These are phyloP conservation scores for Terfezia boudieri DNA, from an alignment of 495 filamentous ascomycete species.

Conservation along the genomic window DNA sequence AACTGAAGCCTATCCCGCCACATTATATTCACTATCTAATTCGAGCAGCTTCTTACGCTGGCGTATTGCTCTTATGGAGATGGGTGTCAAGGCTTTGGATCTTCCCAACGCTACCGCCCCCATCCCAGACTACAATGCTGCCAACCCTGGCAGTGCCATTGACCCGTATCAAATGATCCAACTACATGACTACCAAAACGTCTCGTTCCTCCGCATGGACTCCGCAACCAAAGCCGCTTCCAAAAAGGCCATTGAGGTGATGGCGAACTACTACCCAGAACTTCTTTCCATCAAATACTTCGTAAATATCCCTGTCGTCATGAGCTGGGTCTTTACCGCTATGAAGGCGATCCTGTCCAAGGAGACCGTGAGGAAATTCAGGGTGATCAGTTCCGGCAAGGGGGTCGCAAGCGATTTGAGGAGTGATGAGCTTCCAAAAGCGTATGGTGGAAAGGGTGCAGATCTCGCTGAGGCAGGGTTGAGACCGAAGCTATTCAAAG, in stretches of 20 bases:
- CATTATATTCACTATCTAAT: background rate
- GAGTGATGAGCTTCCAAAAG: background rate
- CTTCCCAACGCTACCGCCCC: constrained; percentile 40
- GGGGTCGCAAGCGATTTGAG: background rate
- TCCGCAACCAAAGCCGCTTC: constrained; percentile 45
- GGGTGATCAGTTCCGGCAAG: background rate
- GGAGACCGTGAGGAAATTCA: constrained; percentile 65
- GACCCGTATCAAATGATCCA: constrained; percentile 78
- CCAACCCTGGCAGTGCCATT: background rate
- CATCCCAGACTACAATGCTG: constrained; percentile 43
- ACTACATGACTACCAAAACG: constrained; percentile 70
- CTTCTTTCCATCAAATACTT: constrained; percentile 78
- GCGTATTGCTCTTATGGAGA: constrained; percentile 73
- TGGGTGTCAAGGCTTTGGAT: constrained; percentile 45
- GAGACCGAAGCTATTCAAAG: background rate
- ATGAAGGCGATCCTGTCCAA: constrained; percentile 59
- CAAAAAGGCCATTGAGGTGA: constrained; percentile 54
- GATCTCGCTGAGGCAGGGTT: background rate
- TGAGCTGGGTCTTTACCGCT: constrained; percentile 63
- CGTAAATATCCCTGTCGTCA: constrained; percentile 67
- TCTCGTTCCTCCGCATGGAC: constrained; percentile 58
- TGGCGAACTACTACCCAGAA: constrained; percentile 65
- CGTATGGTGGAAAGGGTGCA: background rate
- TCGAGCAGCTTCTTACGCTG: constrained; percentile 50
- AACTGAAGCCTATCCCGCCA: constrained; percentile 4